phyloP scores from a whole-genome alignment of 179 eudicot genomes.

The Silene noctiflora region DNA sequence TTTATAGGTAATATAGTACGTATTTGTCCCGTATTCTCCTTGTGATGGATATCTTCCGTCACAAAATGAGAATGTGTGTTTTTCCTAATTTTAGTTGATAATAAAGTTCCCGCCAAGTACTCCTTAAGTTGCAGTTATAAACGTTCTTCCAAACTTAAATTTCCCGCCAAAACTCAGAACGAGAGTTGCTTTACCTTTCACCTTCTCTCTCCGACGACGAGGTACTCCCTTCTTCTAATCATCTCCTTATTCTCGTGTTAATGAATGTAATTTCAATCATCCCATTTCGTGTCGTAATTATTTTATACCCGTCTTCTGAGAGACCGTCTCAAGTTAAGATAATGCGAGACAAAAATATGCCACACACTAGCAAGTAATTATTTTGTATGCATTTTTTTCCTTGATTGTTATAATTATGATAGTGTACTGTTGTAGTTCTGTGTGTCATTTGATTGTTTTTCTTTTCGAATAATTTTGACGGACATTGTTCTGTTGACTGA shows the following conservation, averaged over 20 bases:
- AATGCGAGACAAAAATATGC: too few relatives aligned
- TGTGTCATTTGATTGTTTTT: background rate
- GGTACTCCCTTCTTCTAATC: background rate
- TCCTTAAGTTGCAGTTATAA: background rate
- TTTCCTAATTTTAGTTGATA: too few relatives aligned
- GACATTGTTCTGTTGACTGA: background rate
- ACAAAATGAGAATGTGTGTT: too few relatives aligned
- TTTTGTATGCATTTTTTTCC: too few relatives aligned
- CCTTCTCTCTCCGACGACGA: background rate
- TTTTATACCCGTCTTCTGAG: too few relatives aligned
- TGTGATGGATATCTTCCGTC: too few relatives aligned
- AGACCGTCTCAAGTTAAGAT: too few relatives aligned
- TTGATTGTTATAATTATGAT: background rate
- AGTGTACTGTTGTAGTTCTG: background rate
- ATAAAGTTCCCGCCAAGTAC: background rate
- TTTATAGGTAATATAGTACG: too few relatives aligned
- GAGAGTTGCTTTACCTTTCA: background rate
- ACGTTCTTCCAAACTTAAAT: background rate
- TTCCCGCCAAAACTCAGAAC: background rate
- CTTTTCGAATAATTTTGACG: background rate
- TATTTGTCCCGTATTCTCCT: too few relatives aligned
- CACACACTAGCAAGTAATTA: too few relatives aligned
- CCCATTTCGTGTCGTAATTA: background rate
- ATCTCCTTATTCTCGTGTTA: background rate
- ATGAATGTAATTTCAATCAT: background rate